phyloP scores from a whole-genome alignment of 805 yeast genomes.

The Wickerhamiella brachini region DNA sequence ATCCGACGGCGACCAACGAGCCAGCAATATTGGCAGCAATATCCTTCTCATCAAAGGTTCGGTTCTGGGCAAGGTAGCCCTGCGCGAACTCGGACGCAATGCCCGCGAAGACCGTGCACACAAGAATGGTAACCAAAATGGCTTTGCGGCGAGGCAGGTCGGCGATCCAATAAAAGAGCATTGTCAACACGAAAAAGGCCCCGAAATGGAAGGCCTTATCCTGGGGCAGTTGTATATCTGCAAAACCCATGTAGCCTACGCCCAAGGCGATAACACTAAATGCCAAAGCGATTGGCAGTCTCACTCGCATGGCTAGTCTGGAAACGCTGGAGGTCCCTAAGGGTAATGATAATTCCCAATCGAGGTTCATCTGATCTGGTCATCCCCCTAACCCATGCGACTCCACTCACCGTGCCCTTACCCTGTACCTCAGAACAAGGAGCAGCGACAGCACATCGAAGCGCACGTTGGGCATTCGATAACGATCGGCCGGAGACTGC shows the following conservation, averaged over 20 bases:
- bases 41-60: constrained; percentile 26
- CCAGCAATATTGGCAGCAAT: constrained; percentile 28
- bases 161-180: constrained; percentile 30
- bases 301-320: constrained; percentile 9
- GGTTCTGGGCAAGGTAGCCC: constrained; percentile 19
- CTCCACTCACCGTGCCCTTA: too few relatives aligned
- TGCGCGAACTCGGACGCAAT: constrained; percentile 29
- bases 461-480: too few relatives aligned
- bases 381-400: neutral
- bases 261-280: constrained; percentile 11
- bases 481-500: too few relatives aligned
- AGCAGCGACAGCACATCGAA: too few relatives aligned
- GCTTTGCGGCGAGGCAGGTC: constrained; percentile 27
- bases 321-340: neutral
- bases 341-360: neutral
- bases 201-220: constrained; percentile 26
- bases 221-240: constrained; percentile 26
- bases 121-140: constrained; percentile 23
- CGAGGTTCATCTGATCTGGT: neutral
- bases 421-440: too few relatives aligned
- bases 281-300: constrained; percentile 15
- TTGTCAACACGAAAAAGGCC: constrained; percentile 26
- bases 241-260: constrained; percentile 17
- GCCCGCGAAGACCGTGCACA: constrained; percentile 26
- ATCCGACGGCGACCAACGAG: constrained; percentile 20